phyloP scores from a whole-genome alignment of 192 early-diverging fungal species.

The Entomortierella chlamydospora region DNA sequence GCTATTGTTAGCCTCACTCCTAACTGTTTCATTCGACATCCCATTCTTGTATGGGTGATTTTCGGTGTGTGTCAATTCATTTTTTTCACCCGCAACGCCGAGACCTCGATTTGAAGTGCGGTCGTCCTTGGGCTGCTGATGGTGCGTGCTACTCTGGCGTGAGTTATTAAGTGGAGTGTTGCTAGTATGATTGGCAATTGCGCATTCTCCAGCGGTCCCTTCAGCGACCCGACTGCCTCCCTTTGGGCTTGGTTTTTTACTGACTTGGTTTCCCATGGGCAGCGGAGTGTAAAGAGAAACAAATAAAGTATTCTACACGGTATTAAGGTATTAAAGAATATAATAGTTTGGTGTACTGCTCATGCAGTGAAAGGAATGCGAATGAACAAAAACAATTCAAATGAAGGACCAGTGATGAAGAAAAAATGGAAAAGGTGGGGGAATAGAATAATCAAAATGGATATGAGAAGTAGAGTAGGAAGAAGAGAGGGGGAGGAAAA shows the following conservation, averaged over 20 bases:
- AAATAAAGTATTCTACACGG: conserved; percentile 1
- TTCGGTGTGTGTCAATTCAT: not conserved
- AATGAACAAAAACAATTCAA: too few relatives aligned
- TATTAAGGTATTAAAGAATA: too few relatives aligned
- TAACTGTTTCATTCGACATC: conserved; percentile 7
- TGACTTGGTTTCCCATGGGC: conserved; percentile 35
- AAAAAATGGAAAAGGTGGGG: not conserved
- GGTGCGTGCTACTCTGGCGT: not conserved
- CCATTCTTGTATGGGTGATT: not conserved
- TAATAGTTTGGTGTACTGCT: too few relatives aligned
- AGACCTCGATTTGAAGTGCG: not conserved
- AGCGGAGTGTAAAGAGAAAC: not conserved
- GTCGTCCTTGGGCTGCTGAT: not conserved
- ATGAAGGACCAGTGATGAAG: not conserved
- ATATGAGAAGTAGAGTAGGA: not conserved
- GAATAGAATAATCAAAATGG: not conserved
- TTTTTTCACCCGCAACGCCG: not conserved
- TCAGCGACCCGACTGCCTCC: conserved; percentile 3
- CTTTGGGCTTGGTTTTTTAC: conserved; percentile 24
- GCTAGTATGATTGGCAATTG: not conserved
- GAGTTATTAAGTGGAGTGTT: not conserved
- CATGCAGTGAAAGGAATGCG: conserved; percentile 1
- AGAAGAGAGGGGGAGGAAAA: conserved; percentile 1
- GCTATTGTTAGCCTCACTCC: not conserved
- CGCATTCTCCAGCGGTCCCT: not conserved